These are phyloP conservation scores for Ogataea hybrid DNA, from an alignment of 1,139 yeast genomes.

Conservation along the genomic window DNA sequence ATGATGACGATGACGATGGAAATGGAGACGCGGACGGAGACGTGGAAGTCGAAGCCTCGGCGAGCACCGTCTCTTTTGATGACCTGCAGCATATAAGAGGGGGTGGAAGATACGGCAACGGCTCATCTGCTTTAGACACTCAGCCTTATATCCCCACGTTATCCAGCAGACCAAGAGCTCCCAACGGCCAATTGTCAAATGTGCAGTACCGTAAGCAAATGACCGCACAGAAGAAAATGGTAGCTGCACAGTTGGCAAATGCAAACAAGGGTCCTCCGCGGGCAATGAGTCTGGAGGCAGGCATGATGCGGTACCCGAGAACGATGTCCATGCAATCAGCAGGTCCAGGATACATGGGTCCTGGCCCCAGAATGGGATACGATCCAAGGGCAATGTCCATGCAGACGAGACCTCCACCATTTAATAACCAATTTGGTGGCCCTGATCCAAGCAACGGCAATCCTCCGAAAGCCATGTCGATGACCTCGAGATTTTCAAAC, in stretches of 20 bases:
- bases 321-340: conserved; percentile 29
- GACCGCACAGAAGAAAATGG: conserved; percentile 65
- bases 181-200: conserved; percentile 36
- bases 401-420: conserved; percentile 17
- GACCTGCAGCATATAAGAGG: too few species aligned
- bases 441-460: conserved; percentile 1
- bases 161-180: conserved; percentile 30
- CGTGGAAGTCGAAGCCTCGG: too few species aligned
- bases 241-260: conserved; percentile 29
- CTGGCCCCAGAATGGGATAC: conserved; percentile 8
- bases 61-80: too few species aligned
- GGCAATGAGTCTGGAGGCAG: conserved; percentile 55
- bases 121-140: too few species aligned
- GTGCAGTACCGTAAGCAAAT: conserved; percentile 66
- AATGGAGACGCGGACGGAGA: too few species aligned
- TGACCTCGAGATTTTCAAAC: conserved; percentile 16
- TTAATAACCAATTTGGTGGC: conserved; percentile 9
- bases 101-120: too few species aligned
- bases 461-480: conserved; percentile 32
- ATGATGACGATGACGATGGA: too few species aligned
- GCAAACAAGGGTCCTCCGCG: conserved; percentile 38
- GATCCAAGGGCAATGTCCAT: conserved; percentile 22
- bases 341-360: conserved; percentile 23
- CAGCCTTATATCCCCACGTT: conserved; percentile 73
- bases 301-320: conserved; percentile 32